These are phyloP conservation scores for Karstenula rhodostoma DNA, from an alignment of 2,329 filamentous ascomycete genomes.

Conservation along the genomic window DNA sequence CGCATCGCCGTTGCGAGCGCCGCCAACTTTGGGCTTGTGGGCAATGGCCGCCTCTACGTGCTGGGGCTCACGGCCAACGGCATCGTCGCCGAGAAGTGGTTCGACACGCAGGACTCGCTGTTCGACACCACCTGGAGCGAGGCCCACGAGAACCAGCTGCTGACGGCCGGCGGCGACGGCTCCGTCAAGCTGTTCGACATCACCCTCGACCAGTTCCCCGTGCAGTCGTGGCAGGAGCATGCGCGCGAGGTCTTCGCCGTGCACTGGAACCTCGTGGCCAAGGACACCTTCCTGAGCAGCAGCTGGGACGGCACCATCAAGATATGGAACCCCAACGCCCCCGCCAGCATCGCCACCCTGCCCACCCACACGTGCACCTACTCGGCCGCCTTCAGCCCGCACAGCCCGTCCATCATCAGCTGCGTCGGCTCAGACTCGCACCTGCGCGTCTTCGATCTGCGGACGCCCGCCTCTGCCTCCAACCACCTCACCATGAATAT, in stretches of 20 bases:
- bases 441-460: slow-evolving; percentile 88
- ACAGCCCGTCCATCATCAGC: slow-evolving; percentile 84
- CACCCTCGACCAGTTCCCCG: slow-evolving; percentile 79
- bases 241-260: slow-evolving; percentile 92
- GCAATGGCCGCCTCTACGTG: slow-evolving; percentile 89
- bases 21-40: slow-evolving; percentile 97
- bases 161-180: slow-evolving; percentile 90
- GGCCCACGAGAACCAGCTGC: slow-evolving; percentile 91
- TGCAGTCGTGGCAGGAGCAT: slow-evolving; percentile 93
- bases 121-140: slow-evolving; percentile 97
- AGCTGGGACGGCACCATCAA: slow-evolving; percentile 98
- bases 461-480: slow-evolving; percentile 82
- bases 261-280: slow-evolving; percentile 89
- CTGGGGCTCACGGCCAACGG: slow-evolving; percentile 84
- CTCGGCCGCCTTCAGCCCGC: slow-evolving; percentile 87
- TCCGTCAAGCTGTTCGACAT: slow-evolving; percentile 95
- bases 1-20: slow-evolving; percentile 87
- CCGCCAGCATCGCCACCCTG: slow-evolving; percentile 79
- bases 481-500: slow-evolving; percentile 87
- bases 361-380: slow-evolving; percentile 95
- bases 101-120: slow-evolving; percentile 95
- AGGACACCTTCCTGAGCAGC: slow-evolving; percentile 87
- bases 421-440: slow-evolving; percentile 90
- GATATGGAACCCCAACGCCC: slow-evolving; percentile 86
- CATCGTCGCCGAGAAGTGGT: slow-evolving; percentile 86